Evolutionary conservation across 1,139 yeast species (phyloP), one percentile per base, ranked within the genome.

Genomic region (Kodamaea sp.): DNA sequence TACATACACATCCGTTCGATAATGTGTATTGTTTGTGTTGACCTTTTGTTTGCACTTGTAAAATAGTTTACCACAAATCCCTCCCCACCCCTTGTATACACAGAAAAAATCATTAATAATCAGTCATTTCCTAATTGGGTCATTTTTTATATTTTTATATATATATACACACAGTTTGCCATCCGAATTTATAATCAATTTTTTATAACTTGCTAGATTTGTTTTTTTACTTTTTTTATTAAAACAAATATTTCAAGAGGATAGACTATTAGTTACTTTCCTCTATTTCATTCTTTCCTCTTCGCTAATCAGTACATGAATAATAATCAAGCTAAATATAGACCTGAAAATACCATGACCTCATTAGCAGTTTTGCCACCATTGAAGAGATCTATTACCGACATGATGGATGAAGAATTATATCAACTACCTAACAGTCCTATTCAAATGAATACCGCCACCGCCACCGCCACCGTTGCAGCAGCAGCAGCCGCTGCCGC

Each of bases 401-500:
- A 78, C 48, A 73, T 78, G 31, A 68, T 78, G 67, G 86, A 80
- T 44, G 89, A 82, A 47, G 88, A 82, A 53, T 61, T 81, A 40
- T 76, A 75, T 47, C 79, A 73, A 51, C 60, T 75, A 41, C 74
- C 74, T 37, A 49, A 49, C 41, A 47, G 49, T 36, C 53, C 54
- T 12, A 42, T 47, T 29, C 49, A 42, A 34, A 38, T 43, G 12
- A 41, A 30, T 27, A 24, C 36, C 8, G 27, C 28, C 20, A 32
- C 24, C 32, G 24, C 39, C 36, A 25, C 32, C 36, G 38, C 45
- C 36, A 49, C 46, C 42, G 49, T 70, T 73, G 37, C 66, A 25
- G 34, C 35, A 23, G 36, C 38, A 10, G 34, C 40, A 8, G 32
- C 42, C 34, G 29, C 35, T 15, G 20, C 20, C 20, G 20, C 20